Evolutionary conservation across 2,329 filamentous ascomycete genomes (phyloP).

Genomic region (Phaeosphaeria sp.): DNA sequence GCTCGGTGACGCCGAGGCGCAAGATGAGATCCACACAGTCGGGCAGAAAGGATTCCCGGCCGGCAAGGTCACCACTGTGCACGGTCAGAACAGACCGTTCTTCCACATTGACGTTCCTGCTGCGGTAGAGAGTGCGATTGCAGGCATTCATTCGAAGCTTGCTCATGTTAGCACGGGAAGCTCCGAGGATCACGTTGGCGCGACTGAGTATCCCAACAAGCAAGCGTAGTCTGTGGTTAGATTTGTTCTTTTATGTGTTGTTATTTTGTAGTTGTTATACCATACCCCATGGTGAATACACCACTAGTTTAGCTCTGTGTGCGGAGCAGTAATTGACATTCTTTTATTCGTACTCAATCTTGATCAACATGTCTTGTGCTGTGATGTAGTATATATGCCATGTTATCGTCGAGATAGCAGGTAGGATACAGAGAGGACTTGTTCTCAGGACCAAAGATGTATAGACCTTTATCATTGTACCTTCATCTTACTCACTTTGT

Average conservation of each 20-base stretch:
- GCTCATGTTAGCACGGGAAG: slow-evolving; percentile 25
- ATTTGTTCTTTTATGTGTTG: not conserved
- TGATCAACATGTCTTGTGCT: not conserved
- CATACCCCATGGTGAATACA: slow-evolving; percentile 6
- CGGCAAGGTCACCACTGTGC: slow-evolving; percentile 68
- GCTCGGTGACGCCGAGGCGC: slow-evolving; percentile 53
- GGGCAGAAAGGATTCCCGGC: slow-evolving; percentile 22
- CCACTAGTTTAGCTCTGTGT: not conserved
- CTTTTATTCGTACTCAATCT: not conserved
- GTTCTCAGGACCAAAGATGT: no score
- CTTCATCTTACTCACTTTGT: no score
- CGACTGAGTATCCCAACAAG: slow-evolving; percentile 20
- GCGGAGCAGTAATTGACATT: not conserved
- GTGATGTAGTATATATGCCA: not conserved
- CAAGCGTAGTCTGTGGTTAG: slow-evolving; percentile 5
- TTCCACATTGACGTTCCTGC: slow-evolving; percentile 94
- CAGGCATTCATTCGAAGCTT: slow-evolving; percentile 67
- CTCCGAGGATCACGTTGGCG: slow-evolving; percentile 13
- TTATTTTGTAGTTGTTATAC: not conserved
- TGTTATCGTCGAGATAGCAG: no score
- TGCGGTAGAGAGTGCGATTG: slow-evolving; percentile 85
- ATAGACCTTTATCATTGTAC: no score
- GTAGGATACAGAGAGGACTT: no score
- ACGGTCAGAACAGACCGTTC: slow-evolving; percentile 85
- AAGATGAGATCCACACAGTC: slow-evolving; percentile 28